Percentiles rank a stretch among this genome's conserved stretches.
These are phyloP conservation scores for Hyaloscypha bicolor DNA, from an alignment of 495 filamentous ascomycete species.

Conservation along the genomic window DNA sequence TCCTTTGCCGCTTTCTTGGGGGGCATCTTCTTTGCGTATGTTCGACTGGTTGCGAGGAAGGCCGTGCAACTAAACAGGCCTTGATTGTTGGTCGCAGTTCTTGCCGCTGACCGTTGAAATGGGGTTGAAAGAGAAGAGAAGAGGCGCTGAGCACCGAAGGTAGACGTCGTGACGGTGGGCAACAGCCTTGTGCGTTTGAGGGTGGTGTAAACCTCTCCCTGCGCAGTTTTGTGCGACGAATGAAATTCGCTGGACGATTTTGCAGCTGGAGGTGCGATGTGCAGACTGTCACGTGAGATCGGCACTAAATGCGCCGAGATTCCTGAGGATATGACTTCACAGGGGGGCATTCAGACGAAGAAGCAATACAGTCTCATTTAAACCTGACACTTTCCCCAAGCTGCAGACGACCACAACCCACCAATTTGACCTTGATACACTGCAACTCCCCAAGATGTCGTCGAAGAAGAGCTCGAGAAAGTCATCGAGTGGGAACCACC, in stretches of 20 bases:
- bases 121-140: conserved; percentile 57
- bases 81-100: conserved; percentile 52
- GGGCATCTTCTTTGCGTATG: conserved; percentile 64
- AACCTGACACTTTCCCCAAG: background rate
- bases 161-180: conserved; percentile 48
- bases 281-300: background rate
- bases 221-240: conserved; percentile 25
- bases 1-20: conserved; percentile 72
- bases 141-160: conserved; percentile 42
- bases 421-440: background rate
- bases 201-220: conserved; percentile 26
- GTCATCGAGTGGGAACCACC: conserved; percentile 42
- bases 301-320: background rate
- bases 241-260: background rate
- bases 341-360: background rate
- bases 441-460: conserved; percentile 34
- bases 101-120: conserved; percentile 56
- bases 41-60: conserved; percentile 26
- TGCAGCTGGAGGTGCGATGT: too few relatives aligned
- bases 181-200: conserved; percentile 30
- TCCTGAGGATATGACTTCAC: background rate
- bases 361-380: background rate
- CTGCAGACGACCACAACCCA: background rate
- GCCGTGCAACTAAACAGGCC: conserved; percentile 38
- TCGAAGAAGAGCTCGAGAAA: conserved; percentile 42